Base-by-base conservation (phyloP, 2,329 filamentous ascomycete species). In the Ophiognomonia clavigignenti-juglandacearum region DNA sequence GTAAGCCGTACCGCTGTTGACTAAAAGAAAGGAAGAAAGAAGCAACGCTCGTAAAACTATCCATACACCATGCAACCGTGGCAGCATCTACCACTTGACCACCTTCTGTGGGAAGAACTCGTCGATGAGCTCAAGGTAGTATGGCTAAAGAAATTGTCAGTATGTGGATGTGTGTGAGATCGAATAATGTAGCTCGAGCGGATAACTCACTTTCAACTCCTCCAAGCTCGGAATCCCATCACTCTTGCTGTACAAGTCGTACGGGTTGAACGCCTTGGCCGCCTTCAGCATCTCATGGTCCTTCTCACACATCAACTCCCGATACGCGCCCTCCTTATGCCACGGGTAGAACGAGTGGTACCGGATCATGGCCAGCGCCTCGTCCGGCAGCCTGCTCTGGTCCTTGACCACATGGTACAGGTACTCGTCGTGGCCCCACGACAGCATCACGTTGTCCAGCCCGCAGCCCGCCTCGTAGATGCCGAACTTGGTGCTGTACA, bases 311-410 rank as follows among this genome's bases (percentile, higher is more conserved):
- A 95, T 95, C 65, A 95, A 78, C 67, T 88, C 81, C 51, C 68
- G 67, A 69, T 96, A 96, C 6, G 87, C 89, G 45, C 84, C 85
- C 64, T 85, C 83, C 52, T 76, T 80, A 69, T 95, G 90, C 90
- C 89, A 96, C 14, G 90, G 85, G 68, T 96, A 96, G 70, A 95
- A 95, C 6, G 83, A 88, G 70, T 96, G 90, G 69, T 95, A 95
- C 47, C 90, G 76, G 64, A 96, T 93, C 88, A 96, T 95, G 51
- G 89, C 90, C 10, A 96, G 76, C 0, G 85, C 86, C 75, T 95
- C 89, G 39, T 78, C 75, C 0, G 90, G 90, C 36, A 96, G 75
- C 0, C 73, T 85, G 40, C 79, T 85, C 73, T 95, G 89, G 53
- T 86, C 84, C 72, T 89, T 90, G 67, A 87, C 82, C 52, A 95